Conservation (phyloP, 2,329 filamentous ascomycete genomes). For the Alternaria infectoria region DNA sequence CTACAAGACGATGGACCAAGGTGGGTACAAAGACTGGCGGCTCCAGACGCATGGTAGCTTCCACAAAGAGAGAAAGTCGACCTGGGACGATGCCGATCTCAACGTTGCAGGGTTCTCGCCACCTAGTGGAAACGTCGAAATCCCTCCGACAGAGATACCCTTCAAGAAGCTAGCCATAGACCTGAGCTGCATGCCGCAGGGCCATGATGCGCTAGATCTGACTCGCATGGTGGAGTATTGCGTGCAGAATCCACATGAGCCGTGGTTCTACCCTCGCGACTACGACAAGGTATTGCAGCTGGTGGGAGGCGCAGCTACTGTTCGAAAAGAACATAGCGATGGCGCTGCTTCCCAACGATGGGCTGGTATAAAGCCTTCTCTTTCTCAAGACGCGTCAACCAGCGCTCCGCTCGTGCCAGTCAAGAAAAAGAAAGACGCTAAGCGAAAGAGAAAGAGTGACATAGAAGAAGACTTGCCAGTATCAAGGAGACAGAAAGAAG, state of each 20-base stretch:
- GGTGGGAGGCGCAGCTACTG: constrained; percentile 13
- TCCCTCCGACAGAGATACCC: neutral
- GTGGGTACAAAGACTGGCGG: constrained; percentile 25
- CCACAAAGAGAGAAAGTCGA: neutral
- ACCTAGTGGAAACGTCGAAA: neutral
- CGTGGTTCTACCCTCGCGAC: constrained; percentile 29
- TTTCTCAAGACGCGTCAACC: neutral
- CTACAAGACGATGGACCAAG: constrained; percentile 26
- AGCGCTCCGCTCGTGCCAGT: neutral
- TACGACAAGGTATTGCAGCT: constrained; percentile 17
- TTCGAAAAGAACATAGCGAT: constrained; percentile 16
- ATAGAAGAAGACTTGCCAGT: neutral
- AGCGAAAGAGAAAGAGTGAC: neutral
- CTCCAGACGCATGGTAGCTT: constrained; percentile 16
- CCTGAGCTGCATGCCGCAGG: constrained; percentile 22
- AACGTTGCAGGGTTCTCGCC: constrained; percentile 10
- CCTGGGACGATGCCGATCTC: constrained; percentile 16
- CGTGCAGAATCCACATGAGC: constrained; percentile 17
- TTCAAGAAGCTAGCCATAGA: constrained; percentile 26
- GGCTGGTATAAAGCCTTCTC: neutral
- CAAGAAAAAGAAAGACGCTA: neutral
- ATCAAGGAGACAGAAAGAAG: neutral
- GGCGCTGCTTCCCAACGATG: constrained; percentile 14
- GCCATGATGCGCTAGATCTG: constrained; percentile 30
- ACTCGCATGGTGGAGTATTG: constrained; percentile 32